phyloP scores from a whole-genome alignment of 306 rosid species.

The Quercus engelmannii region DNA sequence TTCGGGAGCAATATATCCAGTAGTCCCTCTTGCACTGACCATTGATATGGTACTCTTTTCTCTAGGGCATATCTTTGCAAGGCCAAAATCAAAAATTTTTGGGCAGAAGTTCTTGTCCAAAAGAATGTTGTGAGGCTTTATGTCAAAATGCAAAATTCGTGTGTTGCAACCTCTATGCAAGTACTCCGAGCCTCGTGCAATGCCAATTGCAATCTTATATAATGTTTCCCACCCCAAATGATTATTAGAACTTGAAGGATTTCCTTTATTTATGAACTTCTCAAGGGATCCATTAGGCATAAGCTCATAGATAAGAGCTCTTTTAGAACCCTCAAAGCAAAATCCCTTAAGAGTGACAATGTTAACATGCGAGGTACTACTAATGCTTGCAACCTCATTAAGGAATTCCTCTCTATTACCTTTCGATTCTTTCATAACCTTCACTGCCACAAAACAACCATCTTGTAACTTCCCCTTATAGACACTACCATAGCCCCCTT shows the following conservation, averaged over 20 bases:
- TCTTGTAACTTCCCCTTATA: no score
- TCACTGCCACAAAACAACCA: no score
- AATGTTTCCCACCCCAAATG: not conserved
- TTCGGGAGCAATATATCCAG: no score
- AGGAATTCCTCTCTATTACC: no score
- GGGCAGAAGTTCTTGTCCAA: not conserved
- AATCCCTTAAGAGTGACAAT: not conserved
- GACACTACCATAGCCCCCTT: no score
- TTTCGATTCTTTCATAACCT: no score
- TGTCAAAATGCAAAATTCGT: slow-evolving; percentile 10
- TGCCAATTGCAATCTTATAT: not conserved
- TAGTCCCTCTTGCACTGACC: not conserved
- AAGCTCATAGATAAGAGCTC: not conserved
- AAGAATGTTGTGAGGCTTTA: slow-evolving; percentile 13
- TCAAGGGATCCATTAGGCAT: slow-evolving; percentile 14
- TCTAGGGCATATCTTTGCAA: not conserved
- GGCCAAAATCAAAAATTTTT: not conserved
- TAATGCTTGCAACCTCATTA: not conserved
- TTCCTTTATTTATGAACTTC: not conserved
- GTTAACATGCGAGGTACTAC: not conserved
- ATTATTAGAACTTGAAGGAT: not conserved
- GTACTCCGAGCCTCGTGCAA: slow-evolving; percentile 4
- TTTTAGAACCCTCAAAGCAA: not conserved
- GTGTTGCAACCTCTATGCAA: not conserved
- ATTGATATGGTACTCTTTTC: not conserved